Base-by-base conservation (phyloP, 495 filamentous ascomycete species). In the Talaromyces proteolyticus region DNA sequence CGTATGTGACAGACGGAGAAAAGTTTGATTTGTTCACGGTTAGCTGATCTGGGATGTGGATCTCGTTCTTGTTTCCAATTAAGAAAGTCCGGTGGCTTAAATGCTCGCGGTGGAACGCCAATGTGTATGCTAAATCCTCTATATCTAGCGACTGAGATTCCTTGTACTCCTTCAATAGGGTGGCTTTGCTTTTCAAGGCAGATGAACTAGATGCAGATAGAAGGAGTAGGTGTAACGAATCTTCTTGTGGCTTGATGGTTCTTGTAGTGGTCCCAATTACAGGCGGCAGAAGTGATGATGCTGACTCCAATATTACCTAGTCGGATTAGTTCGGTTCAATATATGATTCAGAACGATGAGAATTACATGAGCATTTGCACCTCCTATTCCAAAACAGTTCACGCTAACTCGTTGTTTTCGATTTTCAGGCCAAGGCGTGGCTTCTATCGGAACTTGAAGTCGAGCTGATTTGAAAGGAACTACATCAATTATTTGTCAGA, bases 351-450 rank as follows among this genome's bases (percentile, higher is more conserved):
- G 29, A 14, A 16, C 42, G 19, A 58, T 56, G 7, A 60, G 34
- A 22, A 68, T 49, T 4, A 64, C 59, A 44, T 67, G 64, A 14
- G 57, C 63, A 44, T 69, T 69, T 4, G 55, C 53, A 11, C 64
- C 66, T 29, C 66, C 66, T 17, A 62, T 57, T 4, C 70, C 70
- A 38, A 62, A 66, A 6, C 47, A 56, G 38, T 62, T 64, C 1
- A 66, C 55, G 22, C 67, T 68, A 14, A 63, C 64, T 52, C 62
- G 50, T 40, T 57, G 53, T 2, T 29, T 44, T 2, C 55, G 45
- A 22, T 41, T 34, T n/a, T 40, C 25, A 10, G 63, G 64, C 4
- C 44, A 59, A 12, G 42, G 52, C 17, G 42, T 52, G 42, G 12
- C 25, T 52, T 49, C 58, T 26, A 26, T 54, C 3, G 66, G 62